phyloP scores from a whole-genome alignment of 495 filamentous ascomycete genomes.

The Trichoderma virens region DNA sequence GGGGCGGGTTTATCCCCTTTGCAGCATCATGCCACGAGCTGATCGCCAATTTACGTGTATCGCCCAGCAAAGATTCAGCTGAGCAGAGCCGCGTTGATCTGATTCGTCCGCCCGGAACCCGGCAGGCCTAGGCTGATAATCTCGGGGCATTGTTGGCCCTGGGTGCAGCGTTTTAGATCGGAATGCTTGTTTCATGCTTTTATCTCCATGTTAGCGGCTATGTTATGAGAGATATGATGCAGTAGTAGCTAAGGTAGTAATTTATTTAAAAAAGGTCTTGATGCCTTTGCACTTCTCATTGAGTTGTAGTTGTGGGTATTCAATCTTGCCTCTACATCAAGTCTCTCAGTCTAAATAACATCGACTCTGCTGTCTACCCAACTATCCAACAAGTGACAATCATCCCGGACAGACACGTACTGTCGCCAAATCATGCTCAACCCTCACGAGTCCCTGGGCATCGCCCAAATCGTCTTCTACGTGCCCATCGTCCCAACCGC shows the following conservation, averaged over 20 bases:
- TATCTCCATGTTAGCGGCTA: background rate
- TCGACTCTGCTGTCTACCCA: background rate
- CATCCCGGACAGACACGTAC: no score
- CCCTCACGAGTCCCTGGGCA: constrained; percentile 9
- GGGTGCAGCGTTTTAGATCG: background rate
- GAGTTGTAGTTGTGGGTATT: background rate
- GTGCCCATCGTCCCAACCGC: constrained; percentile 5
- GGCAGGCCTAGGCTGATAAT: background rate
- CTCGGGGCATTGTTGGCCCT: background rate
- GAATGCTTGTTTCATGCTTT: background rate
- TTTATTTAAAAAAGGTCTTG: background rate
- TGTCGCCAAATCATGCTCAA: background rate
- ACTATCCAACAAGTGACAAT: background rate
- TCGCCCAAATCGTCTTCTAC: constrained; percentile 12
- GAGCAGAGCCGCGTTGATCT: background rate
- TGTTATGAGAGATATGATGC: no score
- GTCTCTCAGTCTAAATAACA: background rate
- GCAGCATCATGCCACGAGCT: background rate
- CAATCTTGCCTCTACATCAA: background rate
- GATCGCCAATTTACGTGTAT: background rate
- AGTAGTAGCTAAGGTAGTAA: no score
- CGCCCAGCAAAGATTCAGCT: background rate
- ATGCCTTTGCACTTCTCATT: background rate
- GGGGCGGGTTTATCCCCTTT: background rate
- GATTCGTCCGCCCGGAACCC: background rate